Base-by-base conservation (phyloP, 2,329 filamentous ascomycete species). In the Epichloe gansuensis region DNA sequence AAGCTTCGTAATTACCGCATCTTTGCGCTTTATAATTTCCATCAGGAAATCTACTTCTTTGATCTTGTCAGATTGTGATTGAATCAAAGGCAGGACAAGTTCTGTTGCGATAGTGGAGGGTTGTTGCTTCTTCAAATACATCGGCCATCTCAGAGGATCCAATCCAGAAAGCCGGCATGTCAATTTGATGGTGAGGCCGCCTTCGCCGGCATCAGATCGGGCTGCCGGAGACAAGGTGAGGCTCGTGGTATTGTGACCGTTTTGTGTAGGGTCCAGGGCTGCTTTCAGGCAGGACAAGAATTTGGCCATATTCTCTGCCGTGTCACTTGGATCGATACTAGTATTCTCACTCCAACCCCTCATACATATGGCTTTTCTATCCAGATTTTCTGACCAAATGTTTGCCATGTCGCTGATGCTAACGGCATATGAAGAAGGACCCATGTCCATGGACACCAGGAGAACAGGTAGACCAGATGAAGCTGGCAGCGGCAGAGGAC, bases 301-400 rank as follows among this genome's bases (percentile, higher is more conserved):
- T 49, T 82, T 81, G 28, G 69, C 64, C 68, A 88, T 80, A 61
- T 91, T 86, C 49, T 81, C 77, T 0, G 74, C 71, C 55, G 84
- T 83, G 58, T 85, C 82, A 62, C 77, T 82, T 1, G 87, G 82
- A 62, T 91, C 86, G 55, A 91, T 89, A 55, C 78, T 82, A 15
- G 83, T 86, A 59, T 81, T 76, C 58, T 83, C 75, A 25, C 76
- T 69, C 52, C 79, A 72, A 34, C 81, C 84, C 54, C 85, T 78
- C 54, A 74, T 69, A 52, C 82, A 75, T 53, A 91, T 85, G 11
- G 72, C 74, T n/a, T 72, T 73, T 23, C 80, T 72, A 52, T 81
- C 76, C 23, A 90, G 68, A 8, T 66, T 73, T 67, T 91, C 86
- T 28, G 72, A 69, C 87, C 87, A 93, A n/a, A 90, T 71, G 58